Conservation (phyloP, 768 basidiomycete genomes). For the Boletales sp. region DNA sequence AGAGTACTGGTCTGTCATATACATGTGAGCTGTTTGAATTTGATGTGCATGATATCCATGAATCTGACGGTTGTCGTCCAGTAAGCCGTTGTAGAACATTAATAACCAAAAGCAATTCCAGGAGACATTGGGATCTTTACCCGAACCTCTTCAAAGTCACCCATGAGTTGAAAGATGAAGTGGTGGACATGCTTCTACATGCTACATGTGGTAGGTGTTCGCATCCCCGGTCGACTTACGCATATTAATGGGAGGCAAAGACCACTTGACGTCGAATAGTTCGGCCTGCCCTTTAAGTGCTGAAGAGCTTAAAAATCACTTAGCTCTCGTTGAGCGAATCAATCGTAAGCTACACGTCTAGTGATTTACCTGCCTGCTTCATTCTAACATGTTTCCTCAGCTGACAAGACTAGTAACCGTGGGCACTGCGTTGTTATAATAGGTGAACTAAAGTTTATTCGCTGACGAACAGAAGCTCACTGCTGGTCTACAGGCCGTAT, state of each 20-base stretch:
- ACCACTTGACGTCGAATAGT: constrained; percentile 25
- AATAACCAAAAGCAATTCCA: constrained; percentile 9
- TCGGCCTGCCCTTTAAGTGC: constrained; percentile 23
- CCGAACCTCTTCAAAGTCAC: constrained; percentile 26
- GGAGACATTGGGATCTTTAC: constrained; percentile 35
- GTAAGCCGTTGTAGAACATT: neutral
- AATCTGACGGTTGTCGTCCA: constrained; percentile 6
- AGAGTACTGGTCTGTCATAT: constrained; percentile 33
- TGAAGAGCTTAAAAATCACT: constrained; percentile 17
- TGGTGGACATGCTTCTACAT: constrained; percentile 23
- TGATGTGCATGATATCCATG: neutral
- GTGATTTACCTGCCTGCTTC: neutral
- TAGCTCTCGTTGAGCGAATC: constrained; percentile 25
- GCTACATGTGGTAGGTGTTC: constrained; percentile 22
- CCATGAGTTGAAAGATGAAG: constrained; percentile 23
- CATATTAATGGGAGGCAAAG: constrained; percentile 2
- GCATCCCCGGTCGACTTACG: neutral
- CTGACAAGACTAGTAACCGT: constrained; percentile 1
- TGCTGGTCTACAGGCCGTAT: constrained; percentile 21
- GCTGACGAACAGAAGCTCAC: constrained; percentile 4
- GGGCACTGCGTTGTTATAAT: constrained; percentile 21
- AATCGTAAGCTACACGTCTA: constrained; percentile 12
- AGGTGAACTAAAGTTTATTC: constrained; percentile 9
- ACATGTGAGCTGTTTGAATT: constrained; percentile 4
- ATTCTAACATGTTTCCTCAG: constrained; percentile 2